Percentiles rank a stretch among this genome's conserved stretches.
phyloP scores from a whole-genome alignment of 306 rosid species.

The Trichosanthes truncata region DNA sequence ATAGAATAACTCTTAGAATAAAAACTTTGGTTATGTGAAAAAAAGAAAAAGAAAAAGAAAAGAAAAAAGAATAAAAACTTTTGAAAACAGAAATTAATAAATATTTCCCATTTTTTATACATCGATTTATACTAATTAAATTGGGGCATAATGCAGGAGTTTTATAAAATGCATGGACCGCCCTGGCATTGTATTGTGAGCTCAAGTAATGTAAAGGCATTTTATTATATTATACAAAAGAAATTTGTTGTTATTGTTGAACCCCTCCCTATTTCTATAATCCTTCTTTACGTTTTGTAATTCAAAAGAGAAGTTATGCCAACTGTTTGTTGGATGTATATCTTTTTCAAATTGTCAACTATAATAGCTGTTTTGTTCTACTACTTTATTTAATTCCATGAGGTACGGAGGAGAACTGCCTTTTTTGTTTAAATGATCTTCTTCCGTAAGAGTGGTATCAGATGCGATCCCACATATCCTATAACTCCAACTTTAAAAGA shows the following conservation, averaged over 20 bases:
- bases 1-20: too few relatives aligned
- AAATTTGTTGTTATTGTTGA: not conserved
- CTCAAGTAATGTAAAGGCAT: constrained; percentile 26
- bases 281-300: not conserved
- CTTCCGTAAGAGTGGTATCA: not conserved
- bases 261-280: not conserved
- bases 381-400: not conserved
- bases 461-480: not conserved
- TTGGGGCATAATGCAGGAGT: constrained; percentile 54
- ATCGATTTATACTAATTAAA: not conserved
- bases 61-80: too few relatives aligned
- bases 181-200: constrained; percentile 99
- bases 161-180: constrained; percentile 88
- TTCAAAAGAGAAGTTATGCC: not conserved
- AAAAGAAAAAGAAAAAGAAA: too few relatives aligned
- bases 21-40: too few relatives aligned
- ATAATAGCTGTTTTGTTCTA: too few relatives aligned
- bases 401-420: not conserved
- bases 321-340: not conserved
- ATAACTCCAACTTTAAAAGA: too few relatives aligned
- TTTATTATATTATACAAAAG: not conserved
- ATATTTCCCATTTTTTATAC: too few relatives aligned
- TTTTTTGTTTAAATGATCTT: not conserved
- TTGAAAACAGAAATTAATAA: too few relatives aligned
- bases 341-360: not conserved